Evolutionary conservation across 768 basidiomycete species (phyloP), one percentile per base, ranked within the genome.

Genomic region (Trametes cubensis): DNA sequence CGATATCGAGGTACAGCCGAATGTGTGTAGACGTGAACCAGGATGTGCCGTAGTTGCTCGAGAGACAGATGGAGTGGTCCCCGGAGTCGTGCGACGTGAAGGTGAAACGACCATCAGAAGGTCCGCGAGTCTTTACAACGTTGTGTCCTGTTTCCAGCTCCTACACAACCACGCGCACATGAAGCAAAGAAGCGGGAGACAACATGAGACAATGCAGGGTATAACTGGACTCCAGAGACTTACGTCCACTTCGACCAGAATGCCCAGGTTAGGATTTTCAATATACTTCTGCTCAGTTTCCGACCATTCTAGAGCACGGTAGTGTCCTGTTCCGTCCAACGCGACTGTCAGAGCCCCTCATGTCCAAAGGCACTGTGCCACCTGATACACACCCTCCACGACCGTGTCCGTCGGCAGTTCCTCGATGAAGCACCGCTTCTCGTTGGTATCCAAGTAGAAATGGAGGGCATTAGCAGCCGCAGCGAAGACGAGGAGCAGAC

Each of bases 61-160:
- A 92, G 52, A 98, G 84, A 73, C 97, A 99, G 71, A 99, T 97
- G 55, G 92, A 88, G 78, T 99, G 97, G 79, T 98, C 97, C 50
- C 95, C 95, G 28, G 95, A 83, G 62, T 95, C 94, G 73, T 97
- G 94, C 5, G 96, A 97, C 26, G 97, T 98, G 72, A 99, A 99
- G 0, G 97, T 98, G 79, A 98, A 98, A 60, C 86, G 86, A 28
- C 97, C 92, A 52, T 96, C 90, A 23, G 87, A 79, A 6, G 95
- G 91, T 2, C 97, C 97, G n/a, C 86, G 85, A 10, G 94, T 95
- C 69, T 89, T 89, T 44, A 93, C 94, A 17, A 98, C 90, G 55
- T 81, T 76, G 68, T 98, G 89, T 2, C 85, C 85, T 2, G 82
- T 87, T 40, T 91, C 87, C 66, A 94, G 83, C 80, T 99, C 97